Conservation (phyloP, 1,284 basidiomycete genomes). For the Tilletia indica region DNA sequence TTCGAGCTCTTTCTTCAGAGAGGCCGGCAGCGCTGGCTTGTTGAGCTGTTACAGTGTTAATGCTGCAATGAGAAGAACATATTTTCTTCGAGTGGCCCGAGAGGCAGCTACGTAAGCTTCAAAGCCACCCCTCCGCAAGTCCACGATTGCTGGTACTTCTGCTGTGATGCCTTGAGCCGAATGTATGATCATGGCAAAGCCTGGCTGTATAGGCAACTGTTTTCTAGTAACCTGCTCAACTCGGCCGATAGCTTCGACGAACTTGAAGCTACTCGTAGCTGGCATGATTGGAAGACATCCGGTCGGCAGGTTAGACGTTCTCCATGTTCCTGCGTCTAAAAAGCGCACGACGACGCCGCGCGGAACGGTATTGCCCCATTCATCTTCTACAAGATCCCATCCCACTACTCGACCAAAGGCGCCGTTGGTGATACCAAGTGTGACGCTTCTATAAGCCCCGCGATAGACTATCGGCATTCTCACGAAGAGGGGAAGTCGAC, state of each 20-base stretch:
- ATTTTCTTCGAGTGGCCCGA: neutral
- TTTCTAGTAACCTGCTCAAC: neutral
- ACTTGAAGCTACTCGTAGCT: neutral
- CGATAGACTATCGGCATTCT: neutral
- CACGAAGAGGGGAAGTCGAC: neutral
- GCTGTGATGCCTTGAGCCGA: slow-evolving; percentile 2
- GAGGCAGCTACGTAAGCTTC: neutral
- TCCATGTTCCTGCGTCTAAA: neutral
- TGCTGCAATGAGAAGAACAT: neutral
- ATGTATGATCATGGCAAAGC: neutral
- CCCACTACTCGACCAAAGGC: neutral
- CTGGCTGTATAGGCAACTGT: neutral
- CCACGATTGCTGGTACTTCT: neutral
- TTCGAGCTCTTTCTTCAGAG: neutral
- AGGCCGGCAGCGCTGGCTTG: neutral
- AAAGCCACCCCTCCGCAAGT: neutral
- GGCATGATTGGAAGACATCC: neutral
- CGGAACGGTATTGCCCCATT: neutral
- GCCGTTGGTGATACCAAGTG: neutral
- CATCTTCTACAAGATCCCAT: neutral
- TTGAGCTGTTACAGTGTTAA: neutral
- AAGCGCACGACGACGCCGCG: neutral
- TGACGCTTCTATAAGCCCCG: neutral
- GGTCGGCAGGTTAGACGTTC: neutral
- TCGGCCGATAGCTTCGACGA: neutral